phyloP scores from a whole-genome alignment of 441 rosid species.

The Populus hybrid region DNA sequence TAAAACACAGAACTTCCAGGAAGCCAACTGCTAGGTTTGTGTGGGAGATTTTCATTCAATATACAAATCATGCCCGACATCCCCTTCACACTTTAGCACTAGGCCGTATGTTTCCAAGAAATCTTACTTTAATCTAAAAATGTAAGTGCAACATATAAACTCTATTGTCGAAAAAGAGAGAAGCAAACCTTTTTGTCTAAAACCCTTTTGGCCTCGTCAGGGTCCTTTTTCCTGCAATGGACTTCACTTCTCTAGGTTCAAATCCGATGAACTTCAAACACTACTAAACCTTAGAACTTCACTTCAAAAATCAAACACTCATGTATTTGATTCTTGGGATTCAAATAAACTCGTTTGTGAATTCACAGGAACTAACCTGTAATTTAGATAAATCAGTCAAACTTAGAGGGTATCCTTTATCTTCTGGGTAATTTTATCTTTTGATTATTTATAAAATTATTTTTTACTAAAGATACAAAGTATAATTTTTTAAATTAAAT shows the following conservation, averaged over 20 bases:
- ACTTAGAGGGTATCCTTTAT: too few relatives aligned
- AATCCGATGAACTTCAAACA: conserved; percentile 56
- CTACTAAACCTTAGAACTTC: conserved; percentile 48
- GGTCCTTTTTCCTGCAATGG: conserved; percentile 44
- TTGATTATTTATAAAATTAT: too few relatives aligned
- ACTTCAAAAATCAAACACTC: conserved; percentile 29
- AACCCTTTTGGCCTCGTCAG: too few relatives aligned
- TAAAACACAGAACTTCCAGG: conserved; percentile 2
- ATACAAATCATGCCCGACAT: not conserved
- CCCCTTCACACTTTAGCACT: not conserved
- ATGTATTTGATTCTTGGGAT: conserved; percentile 56
- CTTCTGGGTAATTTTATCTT: too few relatives aligned
- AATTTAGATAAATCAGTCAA: conserved; percentile 37
- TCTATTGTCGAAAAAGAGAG: not conserved
- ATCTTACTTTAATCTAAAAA: not conserved
- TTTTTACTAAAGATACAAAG: too few relatives aligned
- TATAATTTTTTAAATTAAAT: too few relatives aligned
- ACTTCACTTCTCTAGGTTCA: conserved; percentile 18
- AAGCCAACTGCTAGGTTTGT: not conserved
- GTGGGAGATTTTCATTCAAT: not conserved
- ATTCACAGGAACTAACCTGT: conserved; percentile 73
- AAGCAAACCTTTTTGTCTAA: conserved; percentile 58
- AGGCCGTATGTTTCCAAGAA: not conserved
- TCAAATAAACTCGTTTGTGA: conserved; percentile 23
- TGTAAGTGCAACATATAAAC: not conserved